A percentile compares a stretch with the other conserved stretches of the same genome.
Evolutionary conservation across 2,329 filamentous ascomycete species (phyloP).

Genomic region (Exophiala alcalophila): DNA sequence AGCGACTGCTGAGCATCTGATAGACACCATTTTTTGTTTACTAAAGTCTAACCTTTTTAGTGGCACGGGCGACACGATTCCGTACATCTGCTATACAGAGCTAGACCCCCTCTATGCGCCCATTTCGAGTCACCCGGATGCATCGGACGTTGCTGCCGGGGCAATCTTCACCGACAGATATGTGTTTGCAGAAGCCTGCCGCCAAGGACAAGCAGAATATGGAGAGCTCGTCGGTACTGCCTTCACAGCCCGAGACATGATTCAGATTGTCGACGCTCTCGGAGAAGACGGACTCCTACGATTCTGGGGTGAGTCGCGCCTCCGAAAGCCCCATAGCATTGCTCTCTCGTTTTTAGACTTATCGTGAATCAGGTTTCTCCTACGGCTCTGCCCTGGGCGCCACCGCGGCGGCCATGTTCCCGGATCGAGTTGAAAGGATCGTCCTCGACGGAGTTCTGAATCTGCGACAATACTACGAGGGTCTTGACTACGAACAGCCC

Average conservation of each 20-base stretch:
- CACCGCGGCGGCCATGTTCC: conserved; percentile 30
- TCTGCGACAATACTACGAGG: conserved; percentile 2
- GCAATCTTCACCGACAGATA: conserved; percentile 1
- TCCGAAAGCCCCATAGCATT: too few relatives aligned
- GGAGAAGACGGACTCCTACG: conserved; percentile 21
- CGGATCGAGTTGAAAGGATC: conserved; percentile 17
- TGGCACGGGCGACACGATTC: too few relatives aligned
- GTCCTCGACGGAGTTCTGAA: conserved; percentile 13
- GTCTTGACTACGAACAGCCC: background rate
- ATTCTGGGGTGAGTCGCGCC: conserved; percentile 37
- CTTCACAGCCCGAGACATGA: conserved; percentile 46
- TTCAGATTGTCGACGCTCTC: conserved; percentile 9
- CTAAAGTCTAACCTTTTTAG: too few relatives aligned
- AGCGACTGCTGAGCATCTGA: too few relatives aligned
- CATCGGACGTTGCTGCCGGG: too few relatives aligned
- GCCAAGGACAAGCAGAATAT: background rate
- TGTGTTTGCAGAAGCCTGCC: background rate
- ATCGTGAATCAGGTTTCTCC: conserved; percentile 32
- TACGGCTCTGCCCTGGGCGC: conserved; percentile 32
- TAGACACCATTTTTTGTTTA: too few relatives aligned
- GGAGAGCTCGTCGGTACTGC: conserved; percentile 38
- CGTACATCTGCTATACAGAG: too few relatives aligned
- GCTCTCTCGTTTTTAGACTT: too few relatives aligned
- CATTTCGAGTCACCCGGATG: too few relatives aligned
- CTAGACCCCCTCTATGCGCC: too few relatives aligned